These are phyloP conservation scores for Sphaerostilbella broomeana DNA, from an alignment of 2,329 filamentous ascomycete genomes.

Conservation along the genomic window DNA sequence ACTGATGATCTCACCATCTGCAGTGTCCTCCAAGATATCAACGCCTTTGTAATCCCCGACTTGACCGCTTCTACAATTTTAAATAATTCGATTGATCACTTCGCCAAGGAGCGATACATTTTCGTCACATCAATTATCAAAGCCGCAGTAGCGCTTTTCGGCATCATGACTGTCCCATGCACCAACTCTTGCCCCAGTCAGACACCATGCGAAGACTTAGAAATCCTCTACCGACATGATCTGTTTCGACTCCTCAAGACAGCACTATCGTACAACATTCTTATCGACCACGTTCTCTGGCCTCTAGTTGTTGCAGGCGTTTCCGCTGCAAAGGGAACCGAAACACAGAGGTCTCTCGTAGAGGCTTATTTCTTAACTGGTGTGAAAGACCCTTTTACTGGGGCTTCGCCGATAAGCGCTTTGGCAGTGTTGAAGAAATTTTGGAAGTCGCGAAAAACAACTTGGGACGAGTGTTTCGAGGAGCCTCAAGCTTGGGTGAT, in stretches of 20 bases:
- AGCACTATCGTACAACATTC: neutral
- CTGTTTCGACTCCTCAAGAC: slow-evolving; percentile 9
- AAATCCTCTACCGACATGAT: neutral
- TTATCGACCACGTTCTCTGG: slow-evolving; percentile 8
- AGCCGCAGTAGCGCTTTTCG: slow-evolving; percentile 9
- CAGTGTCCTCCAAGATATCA: slow-evolving; percentile 3
- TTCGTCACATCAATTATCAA: slow-evolving; percentile 8
- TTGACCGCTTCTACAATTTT: neutral
- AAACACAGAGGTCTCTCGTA: neutral
- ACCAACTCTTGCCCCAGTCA: neutral
- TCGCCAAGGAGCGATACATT: too few relatives aligned
- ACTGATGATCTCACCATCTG: neutral
- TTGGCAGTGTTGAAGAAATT: slow-evolving; percentile 8
- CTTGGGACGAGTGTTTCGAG: slow-evolving; percentile 13
- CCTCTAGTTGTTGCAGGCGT: slow-evolving; percentile 10
- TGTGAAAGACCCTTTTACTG: slow-evolving; percentile 6
- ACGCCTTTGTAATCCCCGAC: neutral
- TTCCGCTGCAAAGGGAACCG: neutral
- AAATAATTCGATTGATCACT: neutral
- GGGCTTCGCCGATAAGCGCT: neutral
- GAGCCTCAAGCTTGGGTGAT: slow-evolving; percentile 11
- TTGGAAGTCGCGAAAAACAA: slow-evolving; percentile 9
- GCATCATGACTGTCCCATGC: neutral
- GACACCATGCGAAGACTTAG: neutral
- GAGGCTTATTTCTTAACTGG: slow-evolving; percentile 4